phyloP scores from a whole-genome alignment of 1,284 basidiomycete genomes.

The Ceratobasidium sp. region DNA sequence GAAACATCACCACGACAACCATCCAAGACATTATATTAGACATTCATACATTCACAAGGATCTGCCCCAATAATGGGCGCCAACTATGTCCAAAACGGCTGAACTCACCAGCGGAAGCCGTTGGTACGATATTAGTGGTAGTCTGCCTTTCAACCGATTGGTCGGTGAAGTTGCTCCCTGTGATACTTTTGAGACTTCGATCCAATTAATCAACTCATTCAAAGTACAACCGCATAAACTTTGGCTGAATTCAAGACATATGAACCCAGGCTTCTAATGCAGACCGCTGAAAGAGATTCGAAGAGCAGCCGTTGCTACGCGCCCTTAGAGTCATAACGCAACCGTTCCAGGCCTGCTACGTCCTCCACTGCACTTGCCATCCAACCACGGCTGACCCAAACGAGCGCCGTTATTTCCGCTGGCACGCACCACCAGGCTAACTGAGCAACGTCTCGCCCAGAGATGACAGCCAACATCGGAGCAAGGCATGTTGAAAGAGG shows the following conservation, averaged over 20 bases:
- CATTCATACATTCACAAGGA: background rate
- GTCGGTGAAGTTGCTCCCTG: background rate
- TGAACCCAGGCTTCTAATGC: background rate
- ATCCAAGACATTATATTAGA: background rate
- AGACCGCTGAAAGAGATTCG: background rate
- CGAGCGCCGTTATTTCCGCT: constrained; percentile 20
- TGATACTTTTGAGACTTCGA: background rate
- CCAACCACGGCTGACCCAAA: constrained; percentile 36
- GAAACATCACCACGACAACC: constrained; percentile 34
- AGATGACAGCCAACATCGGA: constrained; percentile 8
- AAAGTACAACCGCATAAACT: background rate
- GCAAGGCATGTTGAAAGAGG: constrained; percentile 24
- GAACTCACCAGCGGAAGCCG: background rate
- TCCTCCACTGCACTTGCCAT: constrained; percentile 29
- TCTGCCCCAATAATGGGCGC: background rate
- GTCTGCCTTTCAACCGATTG: background rate
- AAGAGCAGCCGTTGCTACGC: constrained; percentile 3
- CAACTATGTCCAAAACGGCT: background rate
- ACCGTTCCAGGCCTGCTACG: constrained; percentile 15
- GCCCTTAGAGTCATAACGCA: constrained; percentile 25
- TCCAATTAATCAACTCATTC: background rate
- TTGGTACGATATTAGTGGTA: background rate
- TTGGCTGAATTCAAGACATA: background rate
- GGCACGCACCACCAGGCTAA: constrained; percentile 28
- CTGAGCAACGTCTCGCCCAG: constrained; percentile 21